Conservation (phyloP, 2,329 filamentous ascomycete species). For the Alternaria sp. region DNA sequence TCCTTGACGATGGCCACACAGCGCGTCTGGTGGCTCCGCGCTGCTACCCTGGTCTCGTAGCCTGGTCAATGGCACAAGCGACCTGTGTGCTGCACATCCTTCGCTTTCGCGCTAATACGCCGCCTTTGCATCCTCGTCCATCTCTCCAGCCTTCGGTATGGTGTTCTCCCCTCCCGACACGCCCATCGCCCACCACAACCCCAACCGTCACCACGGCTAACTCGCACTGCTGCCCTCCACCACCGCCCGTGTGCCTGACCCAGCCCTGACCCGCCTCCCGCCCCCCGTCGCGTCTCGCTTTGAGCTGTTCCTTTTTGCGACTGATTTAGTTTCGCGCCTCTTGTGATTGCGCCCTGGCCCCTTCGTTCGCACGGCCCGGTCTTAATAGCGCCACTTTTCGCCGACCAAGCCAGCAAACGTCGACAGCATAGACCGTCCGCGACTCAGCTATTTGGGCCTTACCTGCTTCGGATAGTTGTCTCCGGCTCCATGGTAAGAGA, state of each 20-base stretch:
- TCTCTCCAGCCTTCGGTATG: not conserved
- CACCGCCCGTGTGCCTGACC: constrained; percentile 6
- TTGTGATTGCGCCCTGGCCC: constrained; percentile 30
- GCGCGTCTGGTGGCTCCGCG: constrained; percentile 22
- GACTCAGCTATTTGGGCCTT: constrained; percentile 34
- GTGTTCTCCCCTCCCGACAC: not conserved
- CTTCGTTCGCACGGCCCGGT: constrained; percentile 38
- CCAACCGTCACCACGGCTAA: not conserved
- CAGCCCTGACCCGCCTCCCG: constrained; percentile 8
- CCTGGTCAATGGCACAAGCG: constrained; percentile 37
- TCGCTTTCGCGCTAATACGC: constrained; percentile 21
- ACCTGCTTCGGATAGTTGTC: constrained; percentile 44
- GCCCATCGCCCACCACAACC: not conserved
- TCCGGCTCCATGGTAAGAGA: constrained; percentile 48
- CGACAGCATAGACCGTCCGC: constrained; percentile 38
- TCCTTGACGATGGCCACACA: constrained; percentile 21
- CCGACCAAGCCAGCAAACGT: constrained; percentile 40
- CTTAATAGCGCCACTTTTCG: constrained; percentile 35
- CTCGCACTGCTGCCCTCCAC: not conserved
- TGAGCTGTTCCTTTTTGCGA: constrained; percentile 18
- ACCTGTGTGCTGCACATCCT: constrained; percentile 22
- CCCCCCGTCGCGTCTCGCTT: constrained; percentile 13
- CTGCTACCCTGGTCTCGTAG: constrained; percentile 24
- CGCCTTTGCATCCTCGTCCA: constrained; percentile 13
- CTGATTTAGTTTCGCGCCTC: constrained; percentile 24